phyloP scores from a whole-genome alignment of 2,329 filamentous ascomycete genomes.

The Didymella segeticola region DNA sequence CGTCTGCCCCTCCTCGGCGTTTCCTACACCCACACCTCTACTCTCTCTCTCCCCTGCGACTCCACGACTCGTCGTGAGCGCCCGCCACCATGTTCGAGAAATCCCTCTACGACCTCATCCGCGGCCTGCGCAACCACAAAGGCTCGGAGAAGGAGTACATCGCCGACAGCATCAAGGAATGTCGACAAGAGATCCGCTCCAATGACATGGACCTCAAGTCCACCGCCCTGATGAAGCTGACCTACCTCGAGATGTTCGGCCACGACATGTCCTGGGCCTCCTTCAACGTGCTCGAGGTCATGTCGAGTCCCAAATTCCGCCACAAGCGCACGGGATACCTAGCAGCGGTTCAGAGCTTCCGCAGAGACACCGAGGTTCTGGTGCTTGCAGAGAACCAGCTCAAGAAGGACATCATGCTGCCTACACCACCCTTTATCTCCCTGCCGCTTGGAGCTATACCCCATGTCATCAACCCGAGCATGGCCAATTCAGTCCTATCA shows the following conservation, averaged over 20 bases:
- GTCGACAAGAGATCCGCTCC: slow-evolving; percentile 86
- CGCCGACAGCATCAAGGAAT: slow-evolving; percentile 91
- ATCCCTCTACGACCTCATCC: slow-evolving; percentile 97
- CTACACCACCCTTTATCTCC: slow-evolving; percentile 77
- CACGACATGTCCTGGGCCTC: slow-evolving; percentile 99
- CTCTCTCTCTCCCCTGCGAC: too few relatives aligned
- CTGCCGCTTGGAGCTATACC: slow-evolving; percentile 90
- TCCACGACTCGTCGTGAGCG: slow-evolving; percentile 16
- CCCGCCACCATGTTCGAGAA: slow-evolving; percentile 87
- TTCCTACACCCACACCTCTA: slow-evolving; percentile 1
- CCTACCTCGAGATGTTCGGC: slow-evolving; percentile 98
- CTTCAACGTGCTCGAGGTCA: slow-evolving; percentile 98
- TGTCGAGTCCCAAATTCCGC: slow-evolving; percentile 93
- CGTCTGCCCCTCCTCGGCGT: slow-evolving; percentile 9
- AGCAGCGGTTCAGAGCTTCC: slow-evolving; percentile 93
- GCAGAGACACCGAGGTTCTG: slow-evolving; percentile 92
- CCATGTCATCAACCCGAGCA: slow-evolving; percentile 89
- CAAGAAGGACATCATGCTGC: slow-evolving; percentile 87
- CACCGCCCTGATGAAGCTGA: slow-evolving; percentile 90
- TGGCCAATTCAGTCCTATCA: slow-evolving; percentile 86
- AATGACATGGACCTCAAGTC: slow-evolving; percentile 99
- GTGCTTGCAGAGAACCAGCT: slow-evolving; percentile 97
- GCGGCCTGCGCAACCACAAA: slow-evolving; percentile 93
- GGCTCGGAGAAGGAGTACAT: slow-evolving; percentile 96
- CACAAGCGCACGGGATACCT: slow-evolving; percentile 97